phyloP scores from a whole-genome alignment of 169 alveolate genomes.

The Cyclospora cayetanensis region DNA sequence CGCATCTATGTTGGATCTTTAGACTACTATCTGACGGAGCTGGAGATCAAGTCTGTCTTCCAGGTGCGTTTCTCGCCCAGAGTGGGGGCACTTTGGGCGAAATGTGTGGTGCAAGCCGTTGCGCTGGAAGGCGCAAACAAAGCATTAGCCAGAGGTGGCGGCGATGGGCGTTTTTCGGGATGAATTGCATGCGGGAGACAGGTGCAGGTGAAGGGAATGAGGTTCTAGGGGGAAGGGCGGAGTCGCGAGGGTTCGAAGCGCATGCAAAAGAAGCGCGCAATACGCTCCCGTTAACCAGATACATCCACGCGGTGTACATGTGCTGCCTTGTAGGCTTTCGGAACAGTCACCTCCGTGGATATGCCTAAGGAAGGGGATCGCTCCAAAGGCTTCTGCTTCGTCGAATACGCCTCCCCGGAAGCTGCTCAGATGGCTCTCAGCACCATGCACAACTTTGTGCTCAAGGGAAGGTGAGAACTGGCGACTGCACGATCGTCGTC shows the following conservation, averaged over 20 bases:
- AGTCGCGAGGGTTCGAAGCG: too few species aligned
- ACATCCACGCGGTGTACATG: not conserved
- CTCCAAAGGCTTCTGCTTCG: slow-evolving; percentile 81
- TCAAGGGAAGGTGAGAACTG: slow-evolving; percentile 77
- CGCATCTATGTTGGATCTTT: slow-evolving; percentile 80
- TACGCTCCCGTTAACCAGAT: too few species aligned
- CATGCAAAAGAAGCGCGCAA: too few species aligned
- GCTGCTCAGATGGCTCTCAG: slow-evolving; percentile 81
- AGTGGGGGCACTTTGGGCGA: too few species aligned
- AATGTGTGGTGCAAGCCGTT: too few species aligned
- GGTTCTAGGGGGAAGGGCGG: too few species aligned
- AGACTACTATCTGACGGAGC: slow-evolving; percentile 80
- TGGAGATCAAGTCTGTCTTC: slow-evolving; percentile 77
- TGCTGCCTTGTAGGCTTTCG: slow-evolving; percentile 79
- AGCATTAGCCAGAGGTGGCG: too few species aligned
- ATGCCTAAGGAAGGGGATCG: slow-evolving; percentile 84
- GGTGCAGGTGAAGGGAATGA: too few species aligned
- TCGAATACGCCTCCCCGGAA: slow-evolving; percentile 81
- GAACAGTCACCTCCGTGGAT: slow-evolving; percentile 77
- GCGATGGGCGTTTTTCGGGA: too few species aligned
- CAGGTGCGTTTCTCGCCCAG: not conserved
- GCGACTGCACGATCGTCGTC: too few species aligned
- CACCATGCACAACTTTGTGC: slow-evolving; percentile 78
- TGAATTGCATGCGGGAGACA: not conserved
- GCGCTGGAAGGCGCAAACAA: too few species aligned